These are phyloP conservation scores for Aspergillus avenaceus DNA, from an alignment of 495 filamentous ascomycete species.

Conservation along the genomic window DNA sequence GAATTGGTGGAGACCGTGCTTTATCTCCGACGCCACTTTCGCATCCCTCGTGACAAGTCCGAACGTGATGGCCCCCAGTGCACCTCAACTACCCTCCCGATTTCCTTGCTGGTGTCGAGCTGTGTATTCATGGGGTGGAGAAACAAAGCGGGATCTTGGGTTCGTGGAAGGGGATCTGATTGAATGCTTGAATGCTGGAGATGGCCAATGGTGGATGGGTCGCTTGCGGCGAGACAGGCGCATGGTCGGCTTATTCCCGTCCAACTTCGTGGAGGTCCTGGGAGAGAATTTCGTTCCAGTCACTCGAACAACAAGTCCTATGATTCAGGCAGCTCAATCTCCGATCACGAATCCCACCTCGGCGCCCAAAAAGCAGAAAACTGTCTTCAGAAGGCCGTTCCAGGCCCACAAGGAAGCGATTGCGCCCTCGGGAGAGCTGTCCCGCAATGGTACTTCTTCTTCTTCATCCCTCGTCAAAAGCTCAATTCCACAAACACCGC, in stretches of 20 bases:
- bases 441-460: constrained; percentile 23
- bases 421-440: constrained; percentile 37
- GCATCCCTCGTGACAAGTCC: background rate
- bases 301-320: constrained; percentile 71
- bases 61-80: constrained; percentile 50
- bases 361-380: constrained; percentile 46
- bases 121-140: constrained; percentile 95
- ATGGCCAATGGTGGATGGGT: constrained; percentile 98
- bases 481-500: constrained; percentile 46
- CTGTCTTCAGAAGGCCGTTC: constrained; percentile 49
- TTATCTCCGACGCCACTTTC: constrained; percentile 1
- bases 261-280: constrained; percentile 92
- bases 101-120: constrained; percentile 97
- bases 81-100: constrained; percentile 68
- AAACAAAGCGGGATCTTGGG: constrained; percentile 90
- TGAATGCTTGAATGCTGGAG: constrained; percentile 95
- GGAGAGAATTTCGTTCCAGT: constrained; percentile 78
- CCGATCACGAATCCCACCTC: constrained; percentile 46
- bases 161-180: constrained; percentile 98
- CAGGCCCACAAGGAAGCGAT: constrained; percentile 51
- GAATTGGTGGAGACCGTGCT: background rate
- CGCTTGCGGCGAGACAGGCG: constrained; percentile 79
- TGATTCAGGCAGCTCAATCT: constrained; percentile 37
- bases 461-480: constrained; percentile 31
- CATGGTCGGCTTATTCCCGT: constrained; percentile 88